phyloP scores from a whole-genome alignment of 2,329 filamentous ascomycete species.

The Orbilia javanica region DNA sequence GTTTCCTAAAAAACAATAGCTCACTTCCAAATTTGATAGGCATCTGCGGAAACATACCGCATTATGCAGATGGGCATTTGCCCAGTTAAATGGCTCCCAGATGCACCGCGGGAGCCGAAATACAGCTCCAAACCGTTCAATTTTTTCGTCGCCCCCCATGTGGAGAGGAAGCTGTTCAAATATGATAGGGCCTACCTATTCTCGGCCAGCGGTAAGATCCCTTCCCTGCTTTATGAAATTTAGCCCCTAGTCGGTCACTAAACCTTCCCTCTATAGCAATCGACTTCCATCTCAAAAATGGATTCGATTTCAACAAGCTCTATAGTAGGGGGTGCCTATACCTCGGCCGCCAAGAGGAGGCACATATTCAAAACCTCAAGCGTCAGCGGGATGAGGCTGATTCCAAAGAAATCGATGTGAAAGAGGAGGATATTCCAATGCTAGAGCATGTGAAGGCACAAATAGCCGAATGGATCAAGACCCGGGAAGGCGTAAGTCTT shows the following conservation, averaged over 20 bases:
- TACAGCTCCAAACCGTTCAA: conserved; percentile 60
- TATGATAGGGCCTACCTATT: conserved; percentile 31
- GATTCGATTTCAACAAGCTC: conserved; percentile 61
- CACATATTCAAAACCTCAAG: conserved; percentile 39
- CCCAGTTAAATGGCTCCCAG: conserved; percentile 51
- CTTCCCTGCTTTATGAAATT: not conserved
- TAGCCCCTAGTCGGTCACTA: not conserved
- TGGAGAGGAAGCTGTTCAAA: conserved; percentile 8
- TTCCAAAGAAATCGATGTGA: conserved; percentile 13
- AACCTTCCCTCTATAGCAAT: conserved; percentile 49
- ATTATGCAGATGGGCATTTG: conserved; percentile 61
- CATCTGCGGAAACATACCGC: conserved; percentile 60
- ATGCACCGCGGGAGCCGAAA: not conserved
- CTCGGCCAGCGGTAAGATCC: conserved; percentile 37
- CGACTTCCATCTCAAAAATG: conserved; percentile 53
- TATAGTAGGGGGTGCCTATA: conserved; percentile 59
- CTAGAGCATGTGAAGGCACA: conserved; percentile 1
- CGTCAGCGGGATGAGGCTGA: conserved; percentile 24
- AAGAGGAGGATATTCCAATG: conserved; percentile 26
- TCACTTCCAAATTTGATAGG: conserved; percentile 20
- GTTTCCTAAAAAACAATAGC: not conserved
- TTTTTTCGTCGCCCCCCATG: conserved; percentile 59
- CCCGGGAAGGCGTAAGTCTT: conserved; percentile 13
- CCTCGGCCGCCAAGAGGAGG: conserved; percentile 60
- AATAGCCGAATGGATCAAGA: conserved; percentile 27